phyloP scores from a whole-genome alignment of 495 filamentous ascomycete species.

The Penicillium alfredii region DNA sequence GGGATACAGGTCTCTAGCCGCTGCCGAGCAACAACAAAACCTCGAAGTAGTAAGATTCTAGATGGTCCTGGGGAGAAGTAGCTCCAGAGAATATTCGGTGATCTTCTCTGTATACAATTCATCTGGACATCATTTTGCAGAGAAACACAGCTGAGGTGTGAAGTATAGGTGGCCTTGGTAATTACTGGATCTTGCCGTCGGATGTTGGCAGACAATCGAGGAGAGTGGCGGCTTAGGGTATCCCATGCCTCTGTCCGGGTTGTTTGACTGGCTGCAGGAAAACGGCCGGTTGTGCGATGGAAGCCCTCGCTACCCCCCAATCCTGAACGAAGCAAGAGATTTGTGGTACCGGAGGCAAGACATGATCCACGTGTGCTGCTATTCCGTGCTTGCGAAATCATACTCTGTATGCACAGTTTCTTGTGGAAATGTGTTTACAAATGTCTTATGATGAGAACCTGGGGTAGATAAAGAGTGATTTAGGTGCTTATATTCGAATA shows the following conservation, averaged over 20 bases:
- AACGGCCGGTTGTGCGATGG: constrained; percentile 15
- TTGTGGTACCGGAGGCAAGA: constrained; percentile 9
- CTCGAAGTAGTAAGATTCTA: constrained; percentile 13
- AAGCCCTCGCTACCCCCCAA: constrained; percentile 1
- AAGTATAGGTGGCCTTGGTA: no score
- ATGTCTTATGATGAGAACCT: no score
- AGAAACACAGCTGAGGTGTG: no score
- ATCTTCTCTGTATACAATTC: constrained; percentile 8
- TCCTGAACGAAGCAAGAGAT: constrained; percentile 15
- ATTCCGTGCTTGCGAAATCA: constrained; percentile 6
- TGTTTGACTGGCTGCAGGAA: constrained; percentile 8
- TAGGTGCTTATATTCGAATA: no score
- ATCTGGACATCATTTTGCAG: neutral
- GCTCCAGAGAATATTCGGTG: constrained; percentile 17
- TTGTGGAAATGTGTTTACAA: no score
- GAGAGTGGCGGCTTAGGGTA: constrained; percentile 12
- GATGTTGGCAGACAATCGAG: constrained; percentile 15
- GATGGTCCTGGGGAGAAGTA: constrained; percentile 2
- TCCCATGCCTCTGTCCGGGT: constrained; percentile 5
- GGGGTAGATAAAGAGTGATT: no score
- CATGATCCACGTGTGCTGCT: constrained; percentile 21
- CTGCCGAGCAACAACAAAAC: constrained; percentile 6
- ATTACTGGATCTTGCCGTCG: constrained; percentile 16
- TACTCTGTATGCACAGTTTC: neutral
- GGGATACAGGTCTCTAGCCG: constrained; percentile 13